Base-by-base conservation (phyloP, 1,284 basidiomycete genomes). In the Pterulicium gracile region DNA sequence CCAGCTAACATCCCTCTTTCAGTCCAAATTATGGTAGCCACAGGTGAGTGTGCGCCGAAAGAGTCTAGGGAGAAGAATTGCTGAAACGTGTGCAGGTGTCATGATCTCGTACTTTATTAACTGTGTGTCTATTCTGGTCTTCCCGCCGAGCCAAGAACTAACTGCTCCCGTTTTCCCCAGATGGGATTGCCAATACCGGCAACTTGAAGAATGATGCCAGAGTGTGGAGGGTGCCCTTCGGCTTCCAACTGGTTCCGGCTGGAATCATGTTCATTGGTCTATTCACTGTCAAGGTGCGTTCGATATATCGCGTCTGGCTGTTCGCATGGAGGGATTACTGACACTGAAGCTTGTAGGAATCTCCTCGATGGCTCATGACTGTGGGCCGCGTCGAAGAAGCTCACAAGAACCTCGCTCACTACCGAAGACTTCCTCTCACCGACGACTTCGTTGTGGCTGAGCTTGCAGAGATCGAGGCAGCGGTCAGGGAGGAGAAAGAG, bases 1-100 rank as follows among this genome's bases (percentile, higher is more conserved):
- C n/a, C n/a, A n/a, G n/a, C n/a, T n/a, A n/a, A n/a, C n/a, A n/a
- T n/a, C n/a, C n/a, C n/a, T n/a, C n/a, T n/a, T n/a, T n/a, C n/a
- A n/a, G n/a, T 90, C 72, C 88, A 92, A 58, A 79, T 91, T 61
- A 81, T 88, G 73, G 84, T 88, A 32, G 79, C 81, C 14, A 59
- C 73, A 42, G 82, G n/a, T n/a, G n/a, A n/a, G n/a, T n/a, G n/a
- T n/a, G n/a, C n/a, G n/a, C n/a, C n/a, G n/a, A n/a, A n/a, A n/a
- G n/a, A n/a, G n/a, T n/a, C n/a, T n/a, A n/a, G n/a, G n/a, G n/a
- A n/a, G n/a, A n/a, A n/a, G n/a, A n/a, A n/a, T n/a, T n/a, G n/a
- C n/a, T n/a, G n/a, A n/a, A n/a, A n/a, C n/a, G n/a, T n/a, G n/a
- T n/a, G n/a, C n/a, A n/a, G n/a, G 82, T 24, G 81, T 85, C 48